Percentiles rank a stretch among this genome's conserved stretches.
phyloP scores from a whole-genome alignment of 208 protist species.

The Wallacemonas collosoma region DNA sequence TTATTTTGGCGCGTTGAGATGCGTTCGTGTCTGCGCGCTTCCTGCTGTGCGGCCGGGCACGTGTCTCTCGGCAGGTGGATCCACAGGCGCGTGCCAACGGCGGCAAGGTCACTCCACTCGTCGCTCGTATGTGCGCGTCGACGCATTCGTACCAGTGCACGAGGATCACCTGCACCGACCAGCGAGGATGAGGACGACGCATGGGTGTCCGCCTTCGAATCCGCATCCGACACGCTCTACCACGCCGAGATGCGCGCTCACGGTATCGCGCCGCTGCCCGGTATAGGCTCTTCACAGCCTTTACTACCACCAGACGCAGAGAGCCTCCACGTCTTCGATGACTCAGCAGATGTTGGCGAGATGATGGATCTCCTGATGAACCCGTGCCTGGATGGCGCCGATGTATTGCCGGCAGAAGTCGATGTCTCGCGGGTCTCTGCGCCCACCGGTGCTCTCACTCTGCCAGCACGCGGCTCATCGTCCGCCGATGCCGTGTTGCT shows the following conservation, averaged over 20 bases:
- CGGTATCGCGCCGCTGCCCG: neutral
- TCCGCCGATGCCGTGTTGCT: neutral
- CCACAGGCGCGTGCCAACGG: no score
- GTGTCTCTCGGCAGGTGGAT: no score
- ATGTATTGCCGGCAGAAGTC: no score
- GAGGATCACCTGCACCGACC: neutral
- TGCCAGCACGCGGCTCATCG: neutral
- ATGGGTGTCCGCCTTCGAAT: neutral
- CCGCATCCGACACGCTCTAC: neutral
- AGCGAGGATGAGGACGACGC: neutral
- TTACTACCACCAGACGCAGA: no score
- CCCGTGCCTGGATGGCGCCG: neutral
- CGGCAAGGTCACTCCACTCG: no score
- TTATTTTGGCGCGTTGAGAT: no score
- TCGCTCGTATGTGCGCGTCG: no score
- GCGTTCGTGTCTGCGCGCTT: no score
- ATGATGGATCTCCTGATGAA: constrained; percentile 10
- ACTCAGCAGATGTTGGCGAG: neutral
- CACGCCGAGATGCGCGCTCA: neutral
- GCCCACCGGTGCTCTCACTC: neutral
- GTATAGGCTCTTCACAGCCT: no score
- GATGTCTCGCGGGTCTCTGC: no score
- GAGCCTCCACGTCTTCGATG: no score
- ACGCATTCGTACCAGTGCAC: neutral
- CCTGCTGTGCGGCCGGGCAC: no score